Percentiles rank a stretch among this genome's conserved stretches.
Conservation (phyloP, 2,329 filamentous ascomycete species). For the Uncinocarpus reesii region DNA sequence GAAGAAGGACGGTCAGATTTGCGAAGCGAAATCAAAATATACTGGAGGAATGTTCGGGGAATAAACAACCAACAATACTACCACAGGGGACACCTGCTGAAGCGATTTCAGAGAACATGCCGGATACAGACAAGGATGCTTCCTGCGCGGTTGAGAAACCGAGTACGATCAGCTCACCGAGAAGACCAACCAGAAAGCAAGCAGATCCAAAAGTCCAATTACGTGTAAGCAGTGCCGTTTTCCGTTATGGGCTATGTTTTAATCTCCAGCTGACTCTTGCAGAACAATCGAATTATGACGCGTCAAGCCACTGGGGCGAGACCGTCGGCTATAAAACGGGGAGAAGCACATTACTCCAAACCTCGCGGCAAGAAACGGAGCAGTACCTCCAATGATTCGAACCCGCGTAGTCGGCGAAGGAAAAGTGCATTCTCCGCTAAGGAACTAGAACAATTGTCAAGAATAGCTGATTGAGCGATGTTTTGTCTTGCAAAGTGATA, state of each 20-base stretch:
- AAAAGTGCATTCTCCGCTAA: conserved; percentile 17
- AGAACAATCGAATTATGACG: conserved; percentile 8
- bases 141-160: neutral
- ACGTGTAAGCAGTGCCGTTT: neutral
- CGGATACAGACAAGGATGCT: neutral
- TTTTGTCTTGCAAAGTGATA: neutral
- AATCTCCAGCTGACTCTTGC: conserved; percentile 1
- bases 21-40: neutral
- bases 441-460: conserved; percentile 1
- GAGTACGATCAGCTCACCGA: neutral
- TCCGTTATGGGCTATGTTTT: neutral
- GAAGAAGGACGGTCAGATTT: neutral
- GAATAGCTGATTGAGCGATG: conserved; percentile 2
- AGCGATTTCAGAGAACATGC: neutral
- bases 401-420: conserved; percentile 22
- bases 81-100: neutral
- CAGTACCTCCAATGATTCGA: conserved; percentile 23
- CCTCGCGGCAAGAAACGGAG: conserved; percentile 29
- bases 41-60: conserved; percentile 4
- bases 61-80: neutral
- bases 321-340: conserved; percentile 35
- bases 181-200: neutral
- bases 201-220: neutral
- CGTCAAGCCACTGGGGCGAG: conserved; percentile 29
- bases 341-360: conserved; percentile 28